phyloP scores from a whole-genome alignment of 305 asterid genomes.

The Plantago coronopus region DNA sequence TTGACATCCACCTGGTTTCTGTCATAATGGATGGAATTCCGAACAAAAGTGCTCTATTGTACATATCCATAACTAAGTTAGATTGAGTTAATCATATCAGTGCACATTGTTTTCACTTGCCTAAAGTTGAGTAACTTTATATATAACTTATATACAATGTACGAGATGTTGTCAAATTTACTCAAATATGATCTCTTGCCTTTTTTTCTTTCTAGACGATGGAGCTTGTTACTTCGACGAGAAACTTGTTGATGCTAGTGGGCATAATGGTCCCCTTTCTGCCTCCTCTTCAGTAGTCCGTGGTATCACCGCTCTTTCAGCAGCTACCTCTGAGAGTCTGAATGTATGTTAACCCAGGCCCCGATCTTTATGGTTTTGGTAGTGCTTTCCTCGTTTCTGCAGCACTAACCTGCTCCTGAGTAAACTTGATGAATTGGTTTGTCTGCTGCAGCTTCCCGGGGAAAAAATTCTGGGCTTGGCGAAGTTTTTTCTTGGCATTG shows the following conservation, averaged over 20 bases:
- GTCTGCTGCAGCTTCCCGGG: constrained; percentile 68
- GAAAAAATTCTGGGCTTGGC: constrained; percentile 85
- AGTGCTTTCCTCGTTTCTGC: too few relatives aligned
- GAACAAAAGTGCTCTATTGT: too few relatives aligned
- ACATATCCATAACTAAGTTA: background rate
- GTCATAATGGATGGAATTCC: background rate
- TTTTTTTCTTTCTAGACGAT: constrained; percentile 48
- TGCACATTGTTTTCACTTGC: too few relatives aligned
- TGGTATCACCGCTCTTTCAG: constrained; percentile 76
- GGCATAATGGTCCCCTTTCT: constrained; percentile 72
- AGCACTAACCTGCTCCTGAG: background rate
- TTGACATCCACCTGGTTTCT: background rate
- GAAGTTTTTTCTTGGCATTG: constrained; percentile 79
- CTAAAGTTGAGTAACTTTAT: too few relatives aligned
- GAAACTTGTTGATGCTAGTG: constrained; percentile 68
- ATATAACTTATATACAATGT: background rate
- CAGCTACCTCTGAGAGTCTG: constrained; percentile 54
- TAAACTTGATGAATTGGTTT: constrained; percentile 24
- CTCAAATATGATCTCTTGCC: constrained; percentile 19
- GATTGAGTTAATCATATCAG: background rate
- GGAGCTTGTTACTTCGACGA: constrained; percentile 88
- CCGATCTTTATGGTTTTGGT: background rate
- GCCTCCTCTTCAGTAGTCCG: constrained; percentile 80
- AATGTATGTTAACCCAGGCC: constrained; percentile 36
- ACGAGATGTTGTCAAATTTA: constrained; percentile 18